phyloP scores from a whole-genome alignment of 176 grass and related monocot species.

The Paspalum vaginatum region DNA sequence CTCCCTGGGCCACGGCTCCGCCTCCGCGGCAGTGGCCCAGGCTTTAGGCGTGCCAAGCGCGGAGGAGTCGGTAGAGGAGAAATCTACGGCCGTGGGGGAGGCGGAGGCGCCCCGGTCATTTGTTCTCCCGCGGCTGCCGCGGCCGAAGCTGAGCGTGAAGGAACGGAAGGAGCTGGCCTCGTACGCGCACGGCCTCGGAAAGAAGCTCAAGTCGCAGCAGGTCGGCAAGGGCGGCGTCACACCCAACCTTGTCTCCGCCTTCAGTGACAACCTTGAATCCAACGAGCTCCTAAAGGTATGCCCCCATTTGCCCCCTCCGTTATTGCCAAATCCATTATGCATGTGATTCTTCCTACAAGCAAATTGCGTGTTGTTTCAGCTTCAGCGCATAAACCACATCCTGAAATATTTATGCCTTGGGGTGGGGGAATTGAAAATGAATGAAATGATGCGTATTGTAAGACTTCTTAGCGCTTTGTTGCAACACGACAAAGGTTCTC shows the following conservation, averaged over 20 bases:
- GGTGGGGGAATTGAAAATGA: not conserved
- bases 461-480: not conserved
- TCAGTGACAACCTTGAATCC: constrained; percentile 76
- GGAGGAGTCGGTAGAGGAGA: not conserved
- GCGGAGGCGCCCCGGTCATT: constrained; percentile 29
- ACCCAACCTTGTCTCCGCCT: constrained; percentile 63
- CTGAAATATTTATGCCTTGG: not conserved
- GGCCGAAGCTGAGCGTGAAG: constrained; percentile 80
- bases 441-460: not conserved
- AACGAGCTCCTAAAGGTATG: constrained; percentile 95
- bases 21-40: constrained; percentile 29
- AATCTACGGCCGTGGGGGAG: constrained; percentile 16
- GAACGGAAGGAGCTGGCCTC: constrained; percentile 91
- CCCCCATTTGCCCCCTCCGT: not conserved
- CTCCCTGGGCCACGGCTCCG: constrained; percentile 32
- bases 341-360: not conserved
- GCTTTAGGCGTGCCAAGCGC: constrained; percentile 17
- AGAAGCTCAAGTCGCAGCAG: constrained; percentile 93
- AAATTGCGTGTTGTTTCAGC: not conserved
- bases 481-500: not conserved
- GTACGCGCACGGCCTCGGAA: constrained; percentile 84
- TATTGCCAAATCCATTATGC: not conserved
- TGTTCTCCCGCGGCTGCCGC: constrained; percentile 54
- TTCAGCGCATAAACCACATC: not conserved
- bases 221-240: constrained; percentile 87